Evolutionary conservation across 139 green algal genomes (phyloP).

Genomic region (Ettlia oleoabundans): DNA sequence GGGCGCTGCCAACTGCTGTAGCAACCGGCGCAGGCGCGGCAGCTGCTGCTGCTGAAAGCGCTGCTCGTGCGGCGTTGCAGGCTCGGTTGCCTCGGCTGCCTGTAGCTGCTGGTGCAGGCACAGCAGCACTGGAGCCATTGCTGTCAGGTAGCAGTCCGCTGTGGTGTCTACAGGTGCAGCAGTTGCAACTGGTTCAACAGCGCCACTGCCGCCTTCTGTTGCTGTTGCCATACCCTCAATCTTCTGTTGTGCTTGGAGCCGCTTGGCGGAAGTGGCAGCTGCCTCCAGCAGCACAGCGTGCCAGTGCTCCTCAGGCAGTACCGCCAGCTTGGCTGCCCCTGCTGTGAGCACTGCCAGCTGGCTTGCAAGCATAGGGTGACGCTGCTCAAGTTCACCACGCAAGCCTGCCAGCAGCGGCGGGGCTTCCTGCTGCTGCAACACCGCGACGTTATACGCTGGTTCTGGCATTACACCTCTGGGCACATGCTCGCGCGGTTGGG

Average conservation of each 20-base stretch:
- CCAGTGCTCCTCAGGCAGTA: constrained; percentile 77
- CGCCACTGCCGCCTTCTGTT: constrained; percentile 38
- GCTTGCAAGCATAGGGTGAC: constrained; percentile 3
- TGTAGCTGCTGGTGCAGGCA: constrained; percentile 60
- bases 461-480: too few relatives aligned
- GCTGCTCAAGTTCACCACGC: constrained; percentile 3
- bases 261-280: constrained; percentile 9
- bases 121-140: constrained; percentile 21
- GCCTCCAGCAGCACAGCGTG: constrained; percentile 45
- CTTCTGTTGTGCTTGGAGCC: constrained; percentile 57
- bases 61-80: constrained; percentile 46
- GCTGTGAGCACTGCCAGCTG: constrained; percentile 39
- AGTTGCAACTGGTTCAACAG: too few relatives aligned
- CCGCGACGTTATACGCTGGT: too few relatives aligned
- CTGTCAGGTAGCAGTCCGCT: constrained; percentile 24
- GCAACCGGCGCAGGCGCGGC: constrained; percentile 29
- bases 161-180: too few relatives aligned
- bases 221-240: too few relatives aligned
- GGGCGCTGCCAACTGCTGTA: constrained; percentile 4
- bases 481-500: too few relatives aligned
- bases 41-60: constrained; percentile 47
- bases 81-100: constrained; percentile 6
- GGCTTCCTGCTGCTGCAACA: too few relatives aligned
- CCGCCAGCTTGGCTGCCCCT: constrained; percentile 53
- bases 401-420: constrained; percentile 46